Evolutionary conservation across 305 asterid genomes (phyloP).

Genomic region (Solanum hybrid): DNA sequence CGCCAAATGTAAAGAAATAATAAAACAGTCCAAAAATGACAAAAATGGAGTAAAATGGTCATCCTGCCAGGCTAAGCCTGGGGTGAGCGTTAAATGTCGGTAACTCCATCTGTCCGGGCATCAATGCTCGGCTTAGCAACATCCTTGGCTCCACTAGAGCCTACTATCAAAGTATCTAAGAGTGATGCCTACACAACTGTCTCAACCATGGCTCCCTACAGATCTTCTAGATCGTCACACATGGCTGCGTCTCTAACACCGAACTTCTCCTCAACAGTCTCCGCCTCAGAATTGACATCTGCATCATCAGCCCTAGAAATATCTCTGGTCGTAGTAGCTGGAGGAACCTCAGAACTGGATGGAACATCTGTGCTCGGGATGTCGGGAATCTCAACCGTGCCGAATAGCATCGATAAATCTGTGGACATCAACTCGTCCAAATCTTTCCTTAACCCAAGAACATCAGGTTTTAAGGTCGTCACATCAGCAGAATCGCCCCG

Average conservation of each 20-base stretch:
- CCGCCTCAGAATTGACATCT: neutral
- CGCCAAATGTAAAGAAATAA: neutral
- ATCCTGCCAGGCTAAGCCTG: neutral
- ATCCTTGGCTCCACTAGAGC: neutral
- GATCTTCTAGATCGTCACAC: neutral
- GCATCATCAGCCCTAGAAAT: neutral
- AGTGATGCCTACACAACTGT: neutral
- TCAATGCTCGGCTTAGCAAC: neutral
- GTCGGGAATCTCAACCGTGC: neutral
- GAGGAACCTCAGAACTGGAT: no score
- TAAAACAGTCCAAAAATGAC: neutral
- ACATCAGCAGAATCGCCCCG: neutral
- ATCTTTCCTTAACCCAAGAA: neutral
- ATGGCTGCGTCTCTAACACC: neutral
- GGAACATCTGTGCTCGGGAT: neutral
- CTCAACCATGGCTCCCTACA: neutral
- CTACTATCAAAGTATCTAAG: neutral
- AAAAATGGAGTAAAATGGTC: neutral
- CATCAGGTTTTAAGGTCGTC: neutral
- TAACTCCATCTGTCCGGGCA: neutral
- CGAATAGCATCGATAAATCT: neutral
- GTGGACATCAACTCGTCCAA: neutral
- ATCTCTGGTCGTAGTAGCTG: neutral
- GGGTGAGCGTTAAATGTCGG: neutral
- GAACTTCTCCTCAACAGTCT: neutral